phyloP scores from a whole-genome alignment of 345 rosid species.

The Gossypium rotundifolium region DNA sequence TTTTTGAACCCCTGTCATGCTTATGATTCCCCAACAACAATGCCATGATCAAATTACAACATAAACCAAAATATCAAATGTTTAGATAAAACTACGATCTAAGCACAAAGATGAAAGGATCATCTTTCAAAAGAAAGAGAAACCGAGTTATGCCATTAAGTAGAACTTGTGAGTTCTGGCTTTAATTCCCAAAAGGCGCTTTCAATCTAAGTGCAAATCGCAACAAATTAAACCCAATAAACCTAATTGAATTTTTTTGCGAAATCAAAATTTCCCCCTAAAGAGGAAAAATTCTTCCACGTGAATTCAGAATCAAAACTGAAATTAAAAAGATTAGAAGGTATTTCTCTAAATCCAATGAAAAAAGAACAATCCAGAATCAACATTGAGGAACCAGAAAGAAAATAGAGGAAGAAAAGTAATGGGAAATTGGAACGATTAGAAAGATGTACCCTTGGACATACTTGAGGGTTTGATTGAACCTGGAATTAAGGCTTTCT shows the following conservation, averaged over 20 bases:
- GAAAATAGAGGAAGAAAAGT: neutral
- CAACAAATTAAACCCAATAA: neutral
- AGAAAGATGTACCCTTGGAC: slow-evolving; percentile 58
- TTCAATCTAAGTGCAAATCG: neutral
- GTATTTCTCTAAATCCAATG: slow-evolving; percentile 7
- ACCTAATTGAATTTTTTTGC: neutral
- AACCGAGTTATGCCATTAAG: neutral
- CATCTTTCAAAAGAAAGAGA: neutral
- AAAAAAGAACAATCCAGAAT: neutral
- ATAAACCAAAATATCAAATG: neutral
- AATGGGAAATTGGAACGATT: neutral
- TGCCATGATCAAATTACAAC: neutral
- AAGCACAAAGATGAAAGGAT: too few relatives aligned
- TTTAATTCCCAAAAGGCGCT: slow-evolving; percentile 9
- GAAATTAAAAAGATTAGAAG: slow-evolving; percentile 10
- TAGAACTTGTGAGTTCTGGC: slow-evolving; percentile 18
- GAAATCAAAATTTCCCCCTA: neutral
- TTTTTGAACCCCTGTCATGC: neutral
- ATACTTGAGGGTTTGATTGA: slow-evolving; percentile 82
- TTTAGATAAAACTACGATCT: neutral
- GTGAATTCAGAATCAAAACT: neutral
- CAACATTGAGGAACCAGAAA: neutral
- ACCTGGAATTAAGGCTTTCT: slow-evolving; percentile 65
- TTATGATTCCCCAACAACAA: neutral
- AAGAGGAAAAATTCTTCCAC: neutral